Evolutionary conservation across 345 rosid species (phyloP), one percentile per base, ranked within the genome.

Genomic region (Zanthoxylum bungeanum): DNA sequence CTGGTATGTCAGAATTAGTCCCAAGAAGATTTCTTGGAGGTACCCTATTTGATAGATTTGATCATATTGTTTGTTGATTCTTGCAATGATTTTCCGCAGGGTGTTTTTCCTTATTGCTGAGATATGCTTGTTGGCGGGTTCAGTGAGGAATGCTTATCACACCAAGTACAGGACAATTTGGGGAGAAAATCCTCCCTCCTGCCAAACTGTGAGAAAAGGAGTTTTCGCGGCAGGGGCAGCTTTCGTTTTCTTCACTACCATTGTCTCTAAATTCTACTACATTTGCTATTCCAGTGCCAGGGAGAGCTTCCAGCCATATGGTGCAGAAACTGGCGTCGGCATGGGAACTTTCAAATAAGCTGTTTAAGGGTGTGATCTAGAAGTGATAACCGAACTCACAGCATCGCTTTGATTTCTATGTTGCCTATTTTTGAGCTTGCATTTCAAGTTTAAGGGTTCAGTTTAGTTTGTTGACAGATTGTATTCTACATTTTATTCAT

Each of bases 181-280:
- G 70, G 70, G 80, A 47, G 91, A 80, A 58, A 75, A 81, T 60
- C 88, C 90, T 70, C 97, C 91, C 11, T 82, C 87, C 31, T 95
- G 99, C 73, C 85, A 88, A 60, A 92, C 93, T 0, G 69, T 92
- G 77, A 91, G 98, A 70, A 88, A 89, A 71, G 99, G 98, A 0
- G 98, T 92, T 50, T 95, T 95, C 10, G 98, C 76, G 0, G 98
- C 99, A 1, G 99, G 97, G 0, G 97, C 99, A 21, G 93, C 98
- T 40, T 95, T 91, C 33, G 70, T 86, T 73, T 86, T 95, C 77
- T 79, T 95, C 78, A 87, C 85, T 19, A 75, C 94, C 76, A 84
- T 87, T 19, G 87, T 91, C 73, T 92, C 97, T 34, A 78, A 89
- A 75, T 87, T 92, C 78, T 92, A 87, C 86, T 91, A 92, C 70